Evolutionary conservation across 192 early-diverging fungal genomes (phyloP), one percentile per base, ranked within the genome.

Genomic region (Backusella tarrabulga): DNA sequence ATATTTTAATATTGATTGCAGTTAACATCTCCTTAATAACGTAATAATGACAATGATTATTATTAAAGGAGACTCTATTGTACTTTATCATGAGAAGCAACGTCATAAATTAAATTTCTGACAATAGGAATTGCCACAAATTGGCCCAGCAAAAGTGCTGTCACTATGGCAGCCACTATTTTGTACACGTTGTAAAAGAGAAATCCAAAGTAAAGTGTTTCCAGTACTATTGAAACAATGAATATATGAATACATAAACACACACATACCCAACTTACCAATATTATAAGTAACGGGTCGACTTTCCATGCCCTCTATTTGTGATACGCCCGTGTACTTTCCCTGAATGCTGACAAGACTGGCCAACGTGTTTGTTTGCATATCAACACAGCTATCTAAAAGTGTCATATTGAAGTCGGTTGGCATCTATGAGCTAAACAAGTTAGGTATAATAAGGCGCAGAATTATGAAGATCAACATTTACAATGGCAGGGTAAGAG

Each of bases 401-500:
- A 63, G 56, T 29, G 56, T 63, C 56, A 63, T 63, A 23, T 63
- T 63, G 56, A 63, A 63, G 26, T 63, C 56, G 23, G 56, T 63
- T 63, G 56, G 56, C 14, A 11, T 63, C 56, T 63, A 63, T 56
- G 23, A 12, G 8, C n/a, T 14, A 9, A 63, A 29, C 4, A 44
- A 14, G 21, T 63, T 56, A 56, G 54, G 2, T 21, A 9, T 56
- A 21, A 8, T 56, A 3, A 32, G 8, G 9, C 8, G 8, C 8
- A 21, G 2, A 3, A 56, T 9, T 8, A 21, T 9, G 8, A n/a
- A 21, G 0, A 56, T 56, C 8, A 56, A 5, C 21, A 23, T 26
- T 63, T 63, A 63, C 56, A 63, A 63, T 63, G 21, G 56, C 56
- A 63, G 56, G 56, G 26, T 63, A 63, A 63, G 56, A 63, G 56